Percentiles rank a stretch among this genome's conserved stretches.
Evolutionary conservation across 2,329 filamentous ascomycete species (phyloP).

Genomic region (Ophiostoma angusticollis): DNA sequence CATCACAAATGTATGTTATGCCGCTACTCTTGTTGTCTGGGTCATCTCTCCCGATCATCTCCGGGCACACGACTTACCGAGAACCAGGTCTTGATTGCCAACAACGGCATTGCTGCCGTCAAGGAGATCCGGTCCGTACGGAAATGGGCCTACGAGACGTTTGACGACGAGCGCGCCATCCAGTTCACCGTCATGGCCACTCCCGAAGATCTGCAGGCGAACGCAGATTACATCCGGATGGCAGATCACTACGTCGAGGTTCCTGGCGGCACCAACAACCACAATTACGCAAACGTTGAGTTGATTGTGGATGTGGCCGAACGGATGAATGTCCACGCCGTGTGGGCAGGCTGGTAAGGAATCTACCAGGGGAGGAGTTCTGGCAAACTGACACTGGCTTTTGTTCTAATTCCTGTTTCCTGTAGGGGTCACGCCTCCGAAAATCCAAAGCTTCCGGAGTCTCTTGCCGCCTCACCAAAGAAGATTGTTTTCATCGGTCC

Average conservation of each 20-base stretch:
- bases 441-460: conserved; percentile 95
- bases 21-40: neutral
- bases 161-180: conserved; percentile 94
- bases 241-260: conserved; percentile 99
- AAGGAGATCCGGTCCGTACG: conserved; percentile 98
- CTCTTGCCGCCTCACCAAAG: conserved; percentile 86
- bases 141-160: conserved; percentile 99
- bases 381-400: neutral
- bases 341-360: conserved; percentile 93
- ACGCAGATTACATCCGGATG: conserved; percentile 99
- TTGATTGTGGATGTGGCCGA: conserved; percentile 97
- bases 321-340: conserved; percentile 95
- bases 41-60: neutral
- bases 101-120: conserved; percentile 98
- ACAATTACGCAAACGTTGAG: conserved; percentile 99
- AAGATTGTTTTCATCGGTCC: conserved; percentile 99
- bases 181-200: conserved; percentile 99
- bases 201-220: conserved; percentile 91
- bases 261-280: conserved; percentile 97
- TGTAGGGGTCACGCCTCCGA: conserved; percentile 90
- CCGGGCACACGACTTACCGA: too few relatives aligned
- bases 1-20: conserved; percentile 74
- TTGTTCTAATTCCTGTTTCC: neutral
- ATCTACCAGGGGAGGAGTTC: too few relatives aligned
- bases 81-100: conserved; percentile 90